Evolutionary conservation across 2,329 filamentous ascomycete species (phyloP).

Genomic region (Triangularia setosa): DNA sequence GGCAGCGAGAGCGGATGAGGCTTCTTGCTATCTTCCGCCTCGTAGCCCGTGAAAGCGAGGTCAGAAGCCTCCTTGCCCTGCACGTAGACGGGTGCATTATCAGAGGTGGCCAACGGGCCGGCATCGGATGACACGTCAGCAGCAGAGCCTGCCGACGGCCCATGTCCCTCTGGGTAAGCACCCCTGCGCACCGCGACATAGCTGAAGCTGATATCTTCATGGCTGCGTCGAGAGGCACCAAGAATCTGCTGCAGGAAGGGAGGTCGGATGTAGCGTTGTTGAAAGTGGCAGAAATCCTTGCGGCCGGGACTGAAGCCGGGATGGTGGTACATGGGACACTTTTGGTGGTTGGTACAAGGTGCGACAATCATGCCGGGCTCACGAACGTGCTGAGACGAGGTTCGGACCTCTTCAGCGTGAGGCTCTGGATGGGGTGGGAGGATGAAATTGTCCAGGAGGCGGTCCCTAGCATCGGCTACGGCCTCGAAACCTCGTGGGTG

Average conservation of each 20-base stretch:
- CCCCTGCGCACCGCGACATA: conserved; percentile 85
- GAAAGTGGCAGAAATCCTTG: conserved; percentile 88
- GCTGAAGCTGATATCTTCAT: conserved; percentile 87
- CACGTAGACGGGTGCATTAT: conserved; percentile 21
- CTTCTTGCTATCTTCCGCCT: conserved; percentile 37
- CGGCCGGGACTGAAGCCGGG: conserved; percentile 68
- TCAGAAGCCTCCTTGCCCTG: conserved; percentile 57
- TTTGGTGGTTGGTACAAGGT: conserved; percentile 82
- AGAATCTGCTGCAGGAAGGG: conserved; percentile 75
- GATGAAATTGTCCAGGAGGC: conserved; percentile 73
- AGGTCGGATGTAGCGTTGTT: conserved; percentile 82
- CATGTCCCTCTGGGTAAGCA: conserved; percentile 35
- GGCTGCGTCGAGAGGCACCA: conserved; percentile 65
- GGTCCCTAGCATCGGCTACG: conserved; percentile 76
- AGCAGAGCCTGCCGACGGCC: background rate
- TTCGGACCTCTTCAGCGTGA: conserved; percentile 39
- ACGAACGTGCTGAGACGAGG: conserved; percentile 43
- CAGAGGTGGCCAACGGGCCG: conserved; percentile 11
- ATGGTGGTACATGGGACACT: conserved; percentile 82
- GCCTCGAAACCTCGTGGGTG: conserved; percentile 89
- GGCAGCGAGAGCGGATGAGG: conserved; percentile 68
- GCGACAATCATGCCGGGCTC: conserved; percentile 64
- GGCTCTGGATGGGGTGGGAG: conserved; percentile 49
- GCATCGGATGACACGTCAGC: conserved; percentile 8
- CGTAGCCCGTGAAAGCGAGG: conserved; percentile 70